Evolutionary conservation across 129 eudicot species (phyloP), one percentile per base, ranked within the genome.

Genomic region (Chrysanthemum lavandulifolium): DNA sequence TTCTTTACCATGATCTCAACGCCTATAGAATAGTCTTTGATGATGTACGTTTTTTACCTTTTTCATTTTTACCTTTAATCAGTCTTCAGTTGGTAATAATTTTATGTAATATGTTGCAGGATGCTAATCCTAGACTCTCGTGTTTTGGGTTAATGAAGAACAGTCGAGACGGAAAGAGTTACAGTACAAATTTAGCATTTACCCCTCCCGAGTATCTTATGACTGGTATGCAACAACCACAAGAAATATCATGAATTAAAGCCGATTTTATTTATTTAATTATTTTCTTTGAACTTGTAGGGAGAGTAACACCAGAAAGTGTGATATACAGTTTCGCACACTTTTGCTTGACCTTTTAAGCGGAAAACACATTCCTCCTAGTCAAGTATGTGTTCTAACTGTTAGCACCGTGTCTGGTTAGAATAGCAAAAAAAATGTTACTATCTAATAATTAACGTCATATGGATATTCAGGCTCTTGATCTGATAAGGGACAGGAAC

Each of bases 61-160:
- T 23, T 52, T 23, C 23, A 2, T 71, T 57, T 3, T 69, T 73
- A 14, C 54, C 19, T 61, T 9, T 16, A 33, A 67, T 61, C 27
- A 16, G 47, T 29, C 23, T 27, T 47, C 59, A 29, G 8, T 67
- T 67, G 53, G 63, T 25, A 9, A 12, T 3, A 29, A 27, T 48
- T 50, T 55, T 65, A 16, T 19, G 50, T 64, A 15, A 14, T 71
- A 56, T 73, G 29, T 77, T 73, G 63, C 76, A 92, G 98, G 92
- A 92, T 55, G 96, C 84, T 33, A 84, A 92, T 76, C 96, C 98
- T 65, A 83, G 96, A 76, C 80, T 92, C 49, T 92, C 98, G 9
- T 89, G 95, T 83, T 92, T 89, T 79, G 98, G 98, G 18, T 73
- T 92, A 75, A 92, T 92, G 98, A 92, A 92, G 87, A 92, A 92